Evolutionary conservation across 768 basidiomycete genomes (phyloP), one percentile per base, ranked within the genome.

Genomic region (Leucogyrophana mollusca): DNA sequence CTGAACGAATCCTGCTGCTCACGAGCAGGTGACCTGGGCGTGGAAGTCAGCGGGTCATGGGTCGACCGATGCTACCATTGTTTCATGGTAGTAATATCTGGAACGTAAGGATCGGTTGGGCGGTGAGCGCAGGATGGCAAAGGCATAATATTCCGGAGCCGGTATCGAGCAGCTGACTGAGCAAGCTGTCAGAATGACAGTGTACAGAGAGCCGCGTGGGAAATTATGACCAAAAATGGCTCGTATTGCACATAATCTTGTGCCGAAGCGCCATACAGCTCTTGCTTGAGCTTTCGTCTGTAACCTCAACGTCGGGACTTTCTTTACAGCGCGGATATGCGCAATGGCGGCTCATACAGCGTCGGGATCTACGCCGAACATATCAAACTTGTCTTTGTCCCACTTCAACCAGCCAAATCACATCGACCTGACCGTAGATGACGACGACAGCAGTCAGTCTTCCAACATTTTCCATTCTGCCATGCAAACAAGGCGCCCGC

Each of bases 381-480:
- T 65, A 40, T 65, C 56, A 41, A 67, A 54, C 60, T 65, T 69
- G 39, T 66, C 72, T 23, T 47, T 71, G 45, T 69, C 68, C 8
- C 62, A 67, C 17, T 64, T 71, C 49, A 66, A 67, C 47, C 72
- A 73, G 52, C 68, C 74, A 11, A 72, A 78, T 55, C 78, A 74
- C 54, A 88, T 88, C 62, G 86, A 87, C 72, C 74, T 88, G 50
- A 87, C 84, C 20, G 68, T 72, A 50, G 85, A 85, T 66, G 84
- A 86, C 64, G 83, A 85, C 57, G 78, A 79, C n/a, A 11, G 50
- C 56, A 34, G 40, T 47, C 13, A 54, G 56, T 69, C 71, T 54
- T 66, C 52, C 49, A 55, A 33, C 35, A 43, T 40, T 50, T 53
- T 41, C 49, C 51, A 42, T 40, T 37, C 64, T 58, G 45, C 59